Evolutionary conservation across 129 eudicot genomes (phyloP).

Genomic region (Lactuca sativa): DNA sequence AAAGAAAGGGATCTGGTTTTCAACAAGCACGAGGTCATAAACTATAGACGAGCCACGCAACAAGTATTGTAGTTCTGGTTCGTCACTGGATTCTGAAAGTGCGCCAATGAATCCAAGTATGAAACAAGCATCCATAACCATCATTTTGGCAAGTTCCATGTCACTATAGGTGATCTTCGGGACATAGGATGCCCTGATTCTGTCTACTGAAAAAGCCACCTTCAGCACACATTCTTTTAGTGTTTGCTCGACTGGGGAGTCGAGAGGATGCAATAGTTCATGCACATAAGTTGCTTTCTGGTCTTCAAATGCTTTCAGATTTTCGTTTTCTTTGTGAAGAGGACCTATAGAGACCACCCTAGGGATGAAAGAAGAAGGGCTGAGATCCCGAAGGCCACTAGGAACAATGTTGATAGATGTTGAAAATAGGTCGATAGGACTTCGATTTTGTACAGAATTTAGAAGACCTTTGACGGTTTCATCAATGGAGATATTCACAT

Average conservation of each 20-base stretch:
- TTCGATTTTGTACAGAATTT: no score
- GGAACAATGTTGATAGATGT: background rate
- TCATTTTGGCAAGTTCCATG: background rate
- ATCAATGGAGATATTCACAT: no score
- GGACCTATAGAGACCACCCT: background rate
- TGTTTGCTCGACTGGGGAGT: background rate
- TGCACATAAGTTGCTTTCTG: background rate
- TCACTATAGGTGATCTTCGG: background rate
- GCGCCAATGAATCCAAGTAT: no score
- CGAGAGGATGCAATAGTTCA: background rate
- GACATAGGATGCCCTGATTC: background rate
- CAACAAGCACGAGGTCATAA: conserved; percentile 13
- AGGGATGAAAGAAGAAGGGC: background rate
- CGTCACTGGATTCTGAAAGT: background rate
- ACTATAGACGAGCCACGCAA: background rate
- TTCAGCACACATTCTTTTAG: background rate
- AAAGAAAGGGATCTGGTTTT: conserved; percentile 21
- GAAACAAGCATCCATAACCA: background rate
- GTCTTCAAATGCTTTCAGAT: background rate
- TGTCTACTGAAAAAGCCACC: background rate
- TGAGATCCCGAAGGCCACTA: background rate
- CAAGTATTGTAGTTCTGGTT: background rate
- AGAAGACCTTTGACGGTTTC: no score
- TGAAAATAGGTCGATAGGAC: background rate
- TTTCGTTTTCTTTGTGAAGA: background rate